Evolutionary conservation across 345 rosid species (phyloP), one percentile per base, ranked within the genome.

Genomic region (Gossypium raimondii): DNA sequence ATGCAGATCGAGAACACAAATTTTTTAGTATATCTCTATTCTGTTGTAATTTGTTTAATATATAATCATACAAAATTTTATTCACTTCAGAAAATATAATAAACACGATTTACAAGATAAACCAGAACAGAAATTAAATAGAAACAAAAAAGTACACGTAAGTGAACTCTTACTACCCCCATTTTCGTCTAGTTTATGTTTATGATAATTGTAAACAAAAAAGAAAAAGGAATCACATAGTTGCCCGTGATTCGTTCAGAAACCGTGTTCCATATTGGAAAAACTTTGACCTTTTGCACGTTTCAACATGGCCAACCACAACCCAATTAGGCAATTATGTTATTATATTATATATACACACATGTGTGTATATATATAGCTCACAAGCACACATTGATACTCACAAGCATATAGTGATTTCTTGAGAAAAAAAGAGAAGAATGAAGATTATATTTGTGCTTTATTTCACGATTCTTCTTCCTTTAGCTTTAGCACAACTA

Each of bases 401-500:
- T 57, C 61, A 57, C 29, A 22, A 48, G 52, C 52, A 48, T 11
- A 48, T 48, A 48, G 14, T 34, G 41, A 34, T 34, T 41, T 24
- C 57, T 18, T 66, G 0, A n/a, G 17, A 0, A n/a, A 2, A 16
- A 14, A 56, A 20, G 25, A 71, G 52, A 70, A 56, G 27, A 44
- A 47, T 29, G 24, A 67, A 73, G 22, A 1, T 52, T 25, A 22
- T 75, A 13, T 67, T 77, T 69, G 64, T 81, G 57, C 47, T 84
- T 38, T 13, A 78, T 52, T 18, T 78, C 67, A 64, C 77, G 17
- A 17, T 81, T 73, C 79, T 87, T 29, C 89, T 87, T 29, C 89
- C 82, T 0, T 61, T 76, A 59, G 83, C 74, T n/a, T 75, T 84
- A 20, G 93, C 86, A 14, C 81, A 87, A 27, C 65, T 93, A 0